Evolutionary conservation across 352 stramenopile genomes (phyloP).

Genomic region (Hyphochytrium catenoides): DNA sequence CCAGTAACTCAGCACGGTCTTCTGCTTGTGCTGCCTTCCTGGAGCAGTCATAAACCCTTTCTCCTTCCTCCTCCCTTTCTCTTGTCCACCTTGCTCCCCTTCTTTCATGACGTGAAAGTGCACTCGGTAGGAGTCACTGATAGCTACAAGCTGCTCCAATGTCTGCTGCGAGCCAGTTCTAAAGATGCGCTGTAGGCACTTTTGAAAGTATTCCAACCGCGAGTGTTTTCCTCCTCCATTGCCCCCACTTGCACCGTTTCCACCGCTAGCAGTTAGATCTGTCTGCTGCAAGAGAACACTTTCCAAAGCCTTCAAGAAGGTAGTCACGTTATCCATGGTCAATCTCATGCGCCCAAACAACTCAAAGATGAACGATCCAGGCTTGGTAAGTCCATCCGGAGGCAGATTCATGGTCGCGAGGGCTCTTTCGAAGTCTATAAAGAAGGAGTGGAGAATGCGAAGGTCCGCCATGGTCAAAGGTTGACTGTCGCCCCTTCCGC

Average conservation of each 20-base stretch:
- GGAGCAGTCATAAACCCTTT: neutral
- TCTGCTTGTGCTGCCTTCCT: too few relatives aligned
- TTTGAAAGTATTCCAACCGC: too few relatives aligned
- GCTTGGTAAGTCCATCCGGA: constrained; percentile 12
- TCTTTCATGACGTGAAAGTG: too few relatives aligned
- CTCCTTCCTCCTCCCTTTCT: constrained; percentile 1
- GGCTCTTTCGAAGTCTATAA: too few relatives aligned
- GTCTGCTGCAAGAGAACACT: constrained; percentile 48
- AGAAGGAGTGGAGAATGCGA: too few relatives aligned
- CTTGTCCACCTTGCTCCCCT: constrained; percentile 2
- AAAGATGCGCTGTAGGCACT: too few relatives aligned
- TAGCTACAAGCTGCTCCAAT: too few relatives aligned
- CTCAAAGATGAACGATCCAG: constrained; percentile 64
- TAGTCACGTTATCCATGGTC: constrained; percentile 63
- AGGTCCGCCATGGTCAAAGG: too few relatives aligned
- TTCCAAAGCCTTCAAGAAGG: constrained; percentile 26
- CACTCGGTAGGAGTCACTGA: too few relatives aligned
- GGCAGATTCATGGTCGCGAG: too few relatives aligned
- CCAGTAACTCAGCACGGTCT: constrained; percentile 89
- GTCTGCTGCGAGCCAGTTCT: too few relatives aligned
- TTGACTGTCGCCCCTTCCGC: too few relatives aligned
- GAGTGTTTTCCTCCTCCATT: neutral
- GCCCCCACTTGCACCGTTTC: neutral
- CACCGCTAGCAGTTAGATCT: constrained; percentile 18
- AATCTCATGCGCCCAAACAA: constrained; percentile 73